phyloP scores from a whole-genome alignment of 108 stramenopile species.

The Craspedostauros australis region DNA sequence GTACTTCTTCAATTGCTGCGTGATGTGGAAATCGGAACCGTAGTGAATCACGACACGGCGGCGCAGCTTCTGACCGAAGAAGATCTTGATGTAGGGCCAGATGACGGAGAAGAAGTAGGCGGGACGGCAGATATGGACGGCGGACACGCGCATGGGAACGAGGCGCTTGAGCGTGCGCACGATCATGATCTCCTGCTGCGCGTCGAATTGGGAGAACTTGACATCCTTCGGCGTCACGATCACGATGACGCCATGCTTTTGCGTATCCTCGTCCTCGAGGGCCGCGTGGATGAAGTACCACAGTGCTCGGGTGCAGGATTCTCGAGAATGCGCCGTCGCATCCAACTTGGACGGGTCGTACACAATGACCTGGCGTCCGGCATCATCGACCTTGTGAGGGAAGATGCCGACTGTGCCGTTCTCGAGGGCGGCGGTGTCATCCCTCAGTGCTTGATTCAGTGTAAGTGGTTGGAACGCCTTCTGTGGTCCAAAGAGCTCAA shows the following conservation, averaged over 20 bases:
- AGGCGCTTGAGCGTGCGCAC: constrained; percentile 32
- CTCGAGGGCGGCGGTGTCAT: constrained; percentile 24
- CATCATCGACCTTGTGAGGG: constrained; percentile 17
- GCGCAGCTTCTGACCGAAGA: constrained; percentile 37
- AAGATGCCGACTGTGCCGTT: constrained; percentile 23
- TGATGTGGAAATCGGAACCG: constrained; percentile 35
- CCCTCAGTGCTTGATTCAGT: constrained; percentile 18
- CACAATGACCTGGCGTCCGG: constrained; percentile 36
- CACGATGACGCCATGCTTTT: constrained; percentile 37
- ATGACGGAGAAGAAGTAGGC: constrained; percentile 39
- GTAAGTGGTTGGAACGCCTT: constrained; percentile 39
- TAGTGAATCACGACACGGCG: constrained; percentile 40
- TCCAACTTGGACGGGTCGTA: constrained; percentile 40
- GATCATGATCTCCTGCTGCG: constrained; percentile 23
- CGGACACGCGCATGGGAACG: constrained; percentile 43
- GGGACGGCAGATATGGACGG: constrained; percentile 53
- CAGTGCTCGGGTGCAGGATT: constrained; percentile 30
- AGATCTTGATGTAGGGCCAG: constrained; percentile 42
- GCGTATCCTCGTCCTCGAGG: constrained; percentile 30
- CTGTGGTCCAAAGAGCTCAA: constrained; percentile 42
- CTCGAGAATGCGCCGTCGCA: constrained; percentile 19
- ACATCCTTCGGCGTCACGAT: constrained; percentile 26
- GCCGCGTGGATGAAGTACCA: constrained; percentile 49
- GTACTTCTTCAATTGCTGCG: constrained; percentile 28
- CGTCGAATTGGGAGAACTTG: constrained; percentile 33